Base-by-base conservation (phyloP, 306 rosid species). In the Inga oerstediana region DNA sequence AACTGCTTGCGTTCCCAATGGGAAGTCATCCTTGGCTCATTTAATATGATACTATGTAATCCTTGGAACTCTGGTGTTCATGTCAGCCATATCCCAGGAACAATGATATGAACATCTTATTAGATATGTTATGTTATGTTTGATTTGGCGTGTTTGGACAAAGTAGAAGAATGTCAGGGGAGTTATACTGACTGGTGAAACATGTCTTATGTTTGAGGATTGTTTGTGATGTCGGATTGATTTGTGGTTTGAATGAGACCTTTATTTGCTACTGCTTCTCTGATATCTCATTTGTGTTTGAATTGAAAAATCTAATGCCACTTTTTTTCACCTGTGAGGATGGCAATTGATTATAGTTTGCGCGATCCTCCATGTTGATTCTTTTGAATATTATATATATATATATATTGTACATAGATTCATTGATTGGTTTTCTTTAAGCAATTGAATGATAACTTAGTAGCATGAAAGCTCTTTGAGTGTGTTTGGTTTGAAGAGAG, bases 21-120 rank as follows among this genome's bases (percentile, higher is more conserved):
- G 92, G 88, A 91, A 91, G 94, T 91, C 95, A 93, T 93, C 97
- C 92, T 91, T 88, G 94, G 92, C 95, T 93, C 82, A 58, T 82
- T 69, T 78, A 82, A 45, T 22, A 59, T 22, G 43, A 59, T 22
- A 5, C 64, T 74, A 48, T 32, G 61, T 71, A 71, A 4, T 70
- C 64, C 64, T 20, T 39, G 6, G 4, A 3, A 58, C 11, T 66
- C 78, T 44, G 45, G 24, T 76, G 61, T 65, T 83, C 71, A 64
- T 67, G 68, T 81, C 77, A 64, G 80, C 20, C 24, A 44, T 39
- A 39, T 75, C 66, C 66, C 68, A 27, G 43, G 34, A 61, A 74
- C 82, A 39, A 49, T 68, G 81, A 24, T 41, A 76, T 59, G 49
- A 27, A 74, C 85, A 68, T 78, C 54, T 87, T 71, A 70, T 76